phyloP scores from a whole-genome alignment of 352 stramenopile species.

The Phytophthora hibernalis region DNA sequence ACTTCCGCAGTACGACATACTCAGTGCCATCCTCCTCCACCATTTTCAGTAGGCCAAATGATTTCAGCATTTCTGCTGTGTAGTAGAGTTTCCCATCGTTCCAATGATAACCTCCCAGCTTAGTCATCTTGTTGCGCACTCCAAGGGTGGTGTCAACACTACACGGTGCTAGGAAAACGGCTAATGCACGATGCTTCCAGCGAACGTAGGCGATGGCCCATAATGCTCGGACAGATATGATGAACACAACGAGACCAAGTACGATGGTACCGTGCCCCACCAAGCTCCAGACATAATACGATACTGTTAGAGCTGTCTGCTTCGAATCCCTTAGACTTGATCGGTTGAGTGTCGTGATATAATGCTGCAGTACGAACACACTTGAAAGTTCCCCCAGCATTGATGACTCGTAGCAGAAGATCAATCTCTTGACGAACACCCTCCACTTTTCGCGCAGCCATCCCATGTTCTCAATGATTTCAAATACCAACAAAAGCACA shows the following conservation, averaged over 20 bases:
- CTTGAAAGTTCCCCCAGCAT: constrained; percentile 15
- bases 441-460: constrained; percentile 5
- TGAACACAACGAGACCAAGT: constrained; percentile 5
- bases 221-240: constrained; percentile 6
- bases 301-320: not conserved
- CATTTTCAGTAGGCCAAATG: constrained; percentile 17
- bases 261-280: constrained; percentile 11
- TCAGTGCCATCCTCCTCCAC: not conserved
- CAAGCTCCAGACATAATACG: constrained; percentile 21
- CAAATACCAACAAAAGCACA: constrained; percentile 18
- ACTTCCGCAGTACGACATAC: constrained; percentile 2
- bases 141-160: constrained; percentile 13
- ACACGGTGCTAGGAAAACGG: not conserved
- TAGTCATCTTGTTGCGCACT: constrained; percentile 16
- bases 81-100: constrained; percentile 6
- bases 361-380: not conserved
- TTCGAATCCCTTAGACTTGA: constrained; percentile 1
- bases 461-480: constrained; percentile 14
- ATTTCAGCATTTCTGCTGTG: constrained; percentile 10
- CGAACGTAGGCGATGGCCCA: constrained; percentile 12
- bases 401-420: constrained; percentile 21
- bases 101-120: constrained; percentile 13
- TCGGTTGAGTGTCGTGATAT: constrained; percentile 13
- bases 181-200: constrained; percentile 11
- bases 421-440: constrained; percentile 10